Percentiles rank a stretch among this genome's conserved stretches.
These are phyloP conservation scores for Graphiopsis chlorocephala DNA, from an alignment of 2,329 filamentous ascomycete genomes.

Conservation along the genomic window DNA sequence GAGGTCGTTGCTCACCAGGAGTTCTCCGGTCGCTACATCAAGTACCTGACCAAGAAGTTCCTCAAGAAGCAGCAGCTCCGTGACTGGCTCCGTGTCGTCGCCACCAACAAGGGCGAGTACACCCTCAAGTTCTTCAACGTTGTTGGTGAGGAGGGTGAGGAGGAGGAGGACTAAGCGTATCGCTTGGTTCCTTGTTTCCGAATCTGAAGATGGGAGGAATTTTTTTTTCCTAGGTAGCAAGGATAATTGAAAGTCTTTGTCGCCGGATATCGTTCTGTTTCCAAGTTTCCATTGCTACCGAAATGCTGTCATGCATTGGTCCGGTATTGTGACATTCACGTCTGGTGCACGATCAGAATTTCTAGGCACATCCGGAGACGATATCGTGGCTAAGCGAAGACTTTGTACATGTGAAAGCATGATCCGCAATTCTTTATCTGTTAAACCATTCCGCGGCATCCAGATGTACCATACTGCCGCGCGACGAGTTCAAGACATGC, in stretches of 20 bases:
- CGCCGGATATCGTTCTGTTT: neutral
- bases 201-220: slow-evolving; percentile 13
- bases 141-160: slow-evolving; percentile 94
- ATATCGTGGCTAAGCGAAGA: neutral
- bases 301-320: neutral
- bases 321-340: neutral
- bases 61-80: slow-evolving; percentile 99
- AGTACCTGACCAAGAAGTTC: slow-evolving; percentile 99
- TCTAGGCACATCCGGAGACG: neutral
- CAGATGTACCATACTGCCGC: neutral
- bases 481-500: neutral
- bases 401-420: neutral
- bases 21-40: slow-evolving; percentile 97
- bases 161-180: slow-evolving; percentile 88
- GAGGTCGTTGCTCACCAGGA: slow-evolving; percentile 97
- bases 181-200: slow-evolving; percentile 10
- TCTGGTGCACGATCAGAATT: neutral
- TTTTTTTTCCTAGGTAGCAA: slow-evolving; percentile 7
- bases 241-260: slow-evolving; percentile 16
- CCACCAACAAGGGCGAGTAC: slow-evolving; percentile 96
- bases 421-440: neutral
- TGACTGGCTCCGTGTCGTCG: slow-evolving; percentile 99
- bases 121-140: slow-evolving; percentile 99
- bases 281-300: neutral
- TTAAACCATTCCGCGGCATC: neutral